Evolutionary conservation across 257 asterid genomes (phyloP), one percentile per base, ranked within the genome.

Genomic region (Perilla frutescens): DNA sequence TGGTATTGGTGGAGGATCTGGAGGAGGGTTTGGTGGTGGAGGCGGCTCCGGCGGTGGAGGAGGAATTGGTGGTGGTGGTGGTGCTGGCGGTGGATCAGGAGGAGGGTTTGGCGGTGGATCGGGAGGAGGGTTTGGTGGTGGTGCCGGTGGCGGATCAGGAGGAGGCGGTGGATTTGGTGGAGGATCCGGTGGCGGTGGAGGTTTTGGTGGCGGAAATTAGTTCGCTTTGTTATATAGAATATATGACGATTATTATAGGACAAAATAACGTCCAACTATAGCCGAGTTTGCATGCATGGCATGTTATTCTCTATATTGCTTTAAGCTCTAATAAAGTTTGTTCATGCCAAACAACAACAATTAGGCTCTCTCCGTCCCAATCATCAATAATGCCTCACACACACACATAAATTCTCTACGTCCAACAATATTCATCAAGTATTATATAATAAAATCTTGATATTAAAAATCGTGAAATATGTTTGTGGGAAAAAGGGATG

Each of bases 151-250:
- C 0, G 81, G 75, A 8, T 2, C 12, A 0, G 76, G 76, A 3
- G 79, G 82, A 7, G 81, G 79, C 7, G 56, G 78, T 34, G 70
- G 78, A 2, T 1, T 58, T 15, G 75, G 77, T 1, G 77, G 80
- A 6, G 75, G 76, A 13, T 47, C 26, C 3, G 77, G 62, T 4
- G 40, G 40, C 1, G 73, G 78, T 4, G 72, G 70, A 13, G 79
- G 77, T 2, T 10, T 32, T 50, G 79, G 80, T 2, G 82, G 77
- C 1, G 74, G 71, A 51, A 51, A 80, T 5, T 80, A 75, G 43
- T 9, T 61, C 5, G 0, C 45, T 20, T 11, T 2, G 4, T 6
- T 14, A 53, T 7, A 4, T 8, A 48, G 10, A 0, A 10, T 45
- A 1, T 0, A 45, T 50, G 2, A 0, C 26, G 26, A 20, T 45